These are phyloP conservation scores for Trifolium dubium DNA, from an alignment of 306 rosid species.

Conservation along the genomic window DNA sequence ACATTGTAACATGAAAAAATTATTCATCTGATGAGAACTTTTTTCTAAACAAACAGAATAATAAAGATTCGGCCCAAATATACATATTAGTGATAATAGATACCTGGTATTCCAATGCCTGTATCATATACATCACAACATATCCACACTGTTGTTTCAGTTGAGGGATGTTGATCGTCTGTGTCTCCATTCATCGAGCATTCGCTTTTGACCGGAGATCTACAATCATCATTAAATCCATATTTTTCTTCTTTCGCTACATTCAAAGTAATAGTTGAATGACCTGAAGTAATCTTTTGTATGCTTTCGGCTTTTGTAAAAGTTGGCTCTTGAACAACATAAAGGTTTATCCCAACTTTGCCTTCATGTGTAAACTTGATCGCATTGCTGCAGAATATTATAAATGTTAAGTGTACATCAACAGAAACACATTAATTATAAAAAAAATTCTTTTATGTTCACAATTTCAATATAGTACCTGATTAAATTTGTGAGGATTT, in stretches of 20 bases:
- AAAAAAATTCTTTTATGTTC: too few species aligned
- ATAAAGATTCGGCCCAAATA: neutral
- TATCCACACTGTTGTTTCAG: conserved; percentile 82
- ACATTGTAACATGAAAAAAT: conserved; percentile 11
- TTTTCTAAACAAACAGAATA: neutral
- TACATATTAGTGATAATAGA: neutral
- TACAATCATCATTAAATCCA: conserved; percentile 48
- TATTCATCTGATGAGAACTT: conserved; percentile 17
- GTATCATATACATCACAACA: conserved; percentile 92
- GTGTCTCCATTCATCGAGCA: conserved; percentile 52
- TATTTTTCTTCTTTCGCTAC: conserved; percentile 59
- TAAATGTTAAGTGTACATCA: neutral
- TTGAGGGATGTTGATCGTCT: conserved; percentile 54
- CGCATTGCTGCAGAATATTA: conserved; percentile 70
- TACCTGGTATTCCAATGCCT: conserved; percentile 99
- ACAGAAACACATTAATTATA: neutral
- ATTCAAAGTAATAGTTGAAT: conserved; percentile 44
- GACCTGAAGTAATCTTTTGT: conserved; percentile 44
- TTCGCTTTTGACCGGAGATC: conserved; percentile 57
- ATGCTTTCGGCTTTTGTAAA: conserved; percentile 54
- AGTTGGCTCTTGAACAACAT: conserved; percentile 63
- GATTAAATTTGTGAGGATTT: conserved; percentile 86
- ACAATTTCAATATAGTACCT: conserved; percentile 51
- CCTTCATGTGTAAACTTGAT: conserved; percentile 97
- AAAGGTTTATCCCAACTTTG: conserved; percentile 83